Evolutionary conservation across 108 stramenopile genomes (phyloP).

Genomic region (Nitzschia sp.): DNA sequence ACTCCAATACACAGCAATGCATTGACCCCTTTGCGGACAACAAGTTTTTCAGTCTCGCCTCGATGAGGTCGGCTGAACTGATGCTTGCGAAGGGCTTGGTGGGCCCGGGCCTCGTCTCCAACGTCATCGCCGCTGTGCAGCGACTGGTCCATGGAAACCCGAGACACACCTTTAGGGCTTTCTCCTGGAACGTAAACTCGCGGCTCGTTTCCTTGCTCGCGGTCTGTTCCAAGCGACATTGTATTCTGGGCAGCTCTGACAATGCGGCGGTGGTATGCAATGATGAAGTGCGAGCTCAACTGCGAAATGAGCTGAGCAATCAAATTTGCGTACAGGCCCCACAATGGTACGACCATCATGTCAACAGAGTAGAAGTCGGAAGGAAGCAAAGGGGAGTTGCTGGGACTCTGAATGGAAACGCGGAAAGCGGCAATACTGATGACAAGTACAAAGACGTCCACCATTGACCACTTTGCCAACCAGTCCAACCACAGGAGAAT

Average conservation of each 20-base stretch:
- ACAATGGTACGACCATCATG: slow-evolving; percentile 74
- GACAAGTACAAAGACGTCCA: slow-evolving; percentile 76
- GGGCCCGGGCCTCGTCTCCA: background rate
- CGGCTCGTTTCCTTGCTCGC: slow-evolving; percentile 2
- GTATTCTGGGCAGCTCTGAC: slow-evolving; percentile 11
- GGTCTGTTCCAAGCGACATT: background rate
- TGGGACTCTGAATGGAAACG: slow-evolving; percentile 68
- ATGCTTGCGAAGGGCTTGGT: slow-evolving; percentile 17
- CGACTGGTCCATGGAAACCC: background rate
- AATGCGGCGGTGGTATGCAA: slow-evolving; percentile 74
- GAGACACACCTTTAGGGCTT: background rate
- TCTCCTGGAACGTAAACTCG: background rate
- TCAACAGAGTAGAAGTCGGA: slow-evolving; percentile 67
- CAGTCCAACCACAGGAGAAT: slow-evolving; percentile 78
- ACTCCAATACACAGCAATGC: slow-evolving; percentile 22
- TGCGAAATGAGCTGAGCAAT: slow-evolving; percentile 79
- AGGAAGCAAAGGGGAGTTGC: slow-evolving; percentile 62
- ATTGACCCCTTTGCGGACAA: slow-evolving; percentile 43
- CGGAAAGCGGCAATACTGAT: slow-evolving; percentile 71
- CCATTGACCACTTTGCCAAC: slow-evolving; percentile 72
- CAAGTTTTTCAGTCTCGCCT: slow-evolving; percentile 37
- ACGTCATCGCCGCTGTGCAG: background rate
- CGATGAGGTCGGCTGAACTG: slow-evolving; percentile 50
- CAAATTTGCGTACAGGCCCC: slow-evolving; percentile 86
- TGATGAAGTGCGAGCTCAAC: slow-evolving; percentile 80